Percentiles rank a stretch among this genome's conserved stretches.
Conservation (phyloP, 768 basidiomycete species). For the Calocybe cyanea region DNA sequence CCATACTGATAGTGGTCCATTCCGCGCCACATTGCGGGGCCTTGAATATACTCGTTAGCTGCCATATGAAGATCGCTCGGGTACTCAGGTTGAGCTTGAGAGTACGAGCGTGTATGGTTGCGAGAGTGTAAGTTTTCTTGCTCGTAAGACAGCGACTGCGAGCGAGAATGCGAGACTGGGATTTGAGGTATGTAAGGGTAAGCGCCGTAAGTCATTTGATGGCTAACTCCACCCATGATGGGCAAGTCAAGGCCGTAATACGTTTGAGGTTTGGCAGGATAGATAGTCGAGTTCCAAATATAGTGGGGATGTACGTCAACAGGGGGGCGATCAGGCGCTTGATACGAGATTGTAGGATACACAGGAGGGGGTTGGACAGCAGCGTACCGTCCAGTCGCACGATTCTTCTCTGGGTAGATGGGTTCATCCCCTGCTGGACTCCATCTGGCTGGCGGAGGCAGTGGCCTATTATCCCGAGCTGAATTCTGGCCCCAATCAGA, state of each 20-base stretch:
- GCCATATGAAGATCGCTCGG: slow-evolving; percentile 41
- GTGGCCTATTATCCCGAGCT: slow-evolving; percentile 22
- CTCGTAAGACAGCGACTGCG: slow-evolving; percentile 53
- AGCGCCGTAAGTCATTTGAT: slow-evolving; percentile 28
- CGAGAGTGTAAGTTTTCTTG: slow-evolving; percentile 43
- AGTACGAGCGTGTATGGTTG: slow-evolving; percentile 55
- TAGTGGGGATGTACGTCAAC: slow-evolving; percentile 31
- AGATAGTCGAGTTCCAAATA: slow-evolving; percentile 36
- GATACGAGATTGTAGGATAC: slow-evolving; percentile 33
- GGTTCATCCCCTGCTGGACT: slow-evolving; percentile 80
- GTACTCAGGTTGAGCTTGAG: slow-evolving; percentile 56
- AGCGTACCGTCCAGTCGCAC: slow-evolving; percentile 55
- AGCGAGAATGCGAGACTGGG: slow-evolving; percentile 45
- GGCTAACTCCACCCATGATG: slow-evolving; percentile 26
- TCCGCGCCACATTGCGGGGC: slow-evolving; percentile 41
- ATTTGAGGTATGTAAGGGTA: slow-evolving; percentile 35
- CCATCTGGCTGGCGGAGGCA: slow-evolving; percentile 80
- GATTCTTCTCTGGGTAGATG: slow-evolving; percentile 50
- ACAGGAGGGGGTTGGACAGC: slow-evolving; percentile 55
- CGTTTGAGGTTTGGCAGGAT: slow-evolving; percentile 34
- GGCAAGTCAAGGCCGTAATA: slow-evolving; percentile 36
- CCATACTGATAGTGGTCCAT: slow-evolving; percentile 38
- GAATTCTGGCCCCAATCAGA: slow-evolving; percentile 15
- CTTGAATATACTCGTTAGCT: slow-evolving; percentile 37
- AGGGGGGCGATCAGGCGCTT: slow-evolving; percentile 26